These are phyloP conservation scores for Voacanga thouarsii DNA, from an alignment of 257 asterid species.

Conservation along the genomic window DNA sequence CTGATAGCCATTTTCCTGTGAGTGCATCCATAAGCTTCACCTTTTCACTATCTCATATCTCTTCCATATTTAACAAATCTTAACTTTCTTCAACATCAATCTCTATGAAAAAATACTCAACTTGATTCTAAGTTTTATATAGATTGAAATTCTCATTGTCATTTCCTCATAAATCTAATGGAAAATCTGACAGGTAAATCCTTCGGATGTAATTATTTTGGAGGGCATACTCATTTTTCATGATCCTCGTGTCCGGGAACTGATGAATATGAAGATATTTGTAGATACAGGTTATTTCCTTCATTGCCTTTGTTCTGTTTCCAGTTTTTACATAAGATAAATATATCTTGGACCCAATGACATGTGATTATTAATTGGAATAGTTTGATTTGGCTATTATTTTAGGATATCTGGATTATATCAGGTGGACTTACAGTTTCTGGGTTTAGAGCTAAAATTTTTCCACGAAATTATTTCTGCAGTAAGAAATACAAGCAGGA, in stretches of 20 bases:
- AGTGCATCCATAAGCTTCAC: neutral
- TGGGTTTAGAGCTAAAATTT: neutral
- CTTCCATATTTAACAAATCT: neutral
- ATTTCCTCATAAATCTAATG: conserved; percentile 1
- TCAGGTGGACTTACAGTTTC: neutral
- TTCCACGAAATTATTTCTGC: neutral
- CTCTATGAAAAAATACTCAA: neutral
- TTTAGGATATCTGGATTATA: neutral
- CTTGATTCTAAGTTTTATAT: neutral
- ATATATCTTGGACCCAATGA: neutral
- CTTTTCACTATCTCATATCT: neutral
- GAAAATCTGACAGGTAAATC: conserved; percentile 72
- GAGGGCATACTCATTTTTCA: conserved; percentile 98
- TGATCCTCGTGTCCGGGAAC: conserved; percentile 77
- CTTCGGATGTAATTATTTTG: conserved; percentile 92
- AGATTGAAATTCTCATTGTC: neutral
- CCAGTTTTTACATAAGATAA: neutral
- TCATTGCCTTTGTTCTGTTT: conserved; percentile 7
- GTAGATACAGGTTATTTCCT: conserved; percentile 86
- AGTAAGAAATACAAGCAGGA: neutral
- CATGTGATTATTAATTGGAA: neutral
- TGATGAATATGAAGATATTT: conserved; percentile 96
- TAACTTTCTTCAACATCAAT: neutral
- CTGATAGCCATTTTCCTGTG: neutral
- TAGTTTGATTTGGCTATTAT: neutral